Conservation (phyloP, 1,139 yeast species). For the Debaryomycetaceae sp. region DNA sequence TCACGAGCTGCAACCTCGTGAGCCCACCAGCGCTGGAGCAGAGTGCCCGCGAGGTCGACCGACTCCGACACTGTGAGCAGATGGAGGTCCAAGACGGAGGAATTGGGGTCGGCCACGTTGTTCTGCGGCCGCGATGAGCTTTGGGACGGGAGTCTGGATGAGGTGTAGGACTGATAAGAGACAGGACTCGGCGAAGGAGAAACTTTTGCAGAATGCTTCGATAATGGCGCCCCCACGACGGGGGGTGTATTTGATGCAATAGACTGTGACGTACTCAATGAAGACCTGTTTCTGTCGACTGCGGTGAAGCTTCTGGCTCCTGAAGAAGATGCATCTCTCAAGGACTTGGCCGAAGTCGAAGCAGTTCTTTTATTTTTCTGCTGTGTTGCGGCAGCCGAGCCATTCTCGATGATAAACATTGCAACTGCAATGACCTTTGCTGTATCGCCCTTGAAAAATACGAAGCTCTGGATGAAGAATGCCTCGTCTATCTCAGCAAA, state of each 20-base stretch:
- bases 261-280: no score
- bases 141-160: not conserved
- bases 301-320: not conserved
- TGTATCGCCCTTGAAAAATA: slow-evolving; percentile 39
- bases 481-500: slow-evolving; percentile 19
- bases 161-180: not conserved
- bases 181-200: not conserved
- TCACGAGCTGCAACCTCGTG: slow-evolving; percentile 42
- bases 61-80: slow-evolving; percentile 45
- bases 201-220: not conserved
- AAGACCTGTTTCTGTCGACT: not conserved
- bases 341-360: not conserved
- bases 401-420: slow-evolving; percentile 20
- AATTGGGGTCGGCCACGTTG: not conserved
- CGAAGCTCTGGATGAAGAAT: slow-evolving; percentile 35
- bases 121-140: not conserved
- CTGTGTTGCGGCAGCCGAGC: slow-evolving; percentile 12
- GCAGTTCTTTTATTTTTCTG: not conserved
- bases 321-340: not conserved
- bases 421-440: slow-evolving; percentile 27
- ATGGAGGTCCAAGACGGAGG: slow-evolving; percentile 49
- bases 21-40: slow-evolving; percentile 53
- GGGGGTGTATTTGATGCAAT: not conserved
- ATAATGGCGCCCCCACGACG: not conserved
- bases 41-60: slow-evolving; percentile 23